Evolutionary conservation across 1,284 basidiomycete genomes (phyloP).

Genomic region (Apiotrichum domesticum): DNA sequence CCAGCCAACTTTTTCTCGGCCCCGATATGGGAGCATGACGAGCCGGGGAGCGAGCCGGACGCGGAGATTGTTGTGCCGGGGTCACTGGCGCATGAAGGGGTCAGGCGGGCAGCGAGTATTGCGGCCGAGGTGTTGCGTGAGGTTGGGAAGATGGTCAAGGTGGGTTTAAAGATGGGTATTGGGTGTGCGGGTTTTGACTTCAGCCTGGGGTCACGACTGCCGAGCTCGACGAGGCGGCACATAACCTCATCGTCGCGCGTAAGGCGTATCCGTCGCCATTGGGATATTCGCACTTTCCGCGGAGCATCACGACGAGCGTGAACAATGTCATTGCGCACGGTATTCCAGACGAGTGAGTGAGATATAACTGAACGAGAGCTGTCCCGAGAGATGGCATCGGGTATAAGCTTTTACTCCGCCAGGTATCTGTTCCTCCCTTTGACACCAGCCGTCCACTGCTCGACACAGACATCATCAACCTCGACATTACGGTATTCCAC

Average conservation of each 20-base stretch:
- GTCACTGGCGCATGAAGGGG: conserved; percentile 53
- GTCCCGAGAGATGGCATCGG: too few species aligned
- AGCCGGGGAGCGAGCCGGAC: conserved; percentile 34
- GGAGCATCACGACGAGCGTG: conserved; percentile 71
- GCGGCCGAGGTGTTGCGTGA: conserved; percentile 60
- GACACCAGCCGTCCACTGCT: conserved; percentile 62
- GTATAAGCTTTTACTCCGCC: too few species aligned
- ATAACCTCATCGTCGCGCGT: conserved; percentile 60
- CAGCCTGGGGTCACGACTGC: conserved; percentile 71
- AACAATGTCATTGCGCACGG: conserved; percentile 71
- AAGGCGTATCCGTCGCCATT: conserved; percentile 86
- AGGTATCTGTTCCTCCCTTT: too few species aligned
- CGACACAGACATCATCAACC: conserved; percentile 74
- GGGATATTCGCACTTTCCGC: conserved; percentile 72
- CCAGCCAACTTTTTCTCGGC: conserved; percentile 40
- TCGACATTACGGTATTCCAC: conserved; percentile 74
- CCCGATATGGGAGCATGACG: conserved; percentile 51
- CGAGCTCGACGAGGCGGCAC: conserved; percentile 62
- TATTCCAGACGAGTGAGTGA: conserved; percentile 70
- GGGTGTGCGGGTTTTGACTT: conserved; percentile 16
- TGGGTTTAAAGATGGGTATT: conserved; percentile 36
- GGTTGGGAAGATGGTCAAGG: conserved; percentile 57
- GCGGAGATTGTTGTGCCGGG: conserved; percentile 54
- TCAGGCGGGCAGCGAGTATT: conserved; percentile 59
- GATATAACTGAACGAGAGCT: background rate